Conservation (phyloP, 257 asterid genomes). For the Gentiana straminea region DNA sequence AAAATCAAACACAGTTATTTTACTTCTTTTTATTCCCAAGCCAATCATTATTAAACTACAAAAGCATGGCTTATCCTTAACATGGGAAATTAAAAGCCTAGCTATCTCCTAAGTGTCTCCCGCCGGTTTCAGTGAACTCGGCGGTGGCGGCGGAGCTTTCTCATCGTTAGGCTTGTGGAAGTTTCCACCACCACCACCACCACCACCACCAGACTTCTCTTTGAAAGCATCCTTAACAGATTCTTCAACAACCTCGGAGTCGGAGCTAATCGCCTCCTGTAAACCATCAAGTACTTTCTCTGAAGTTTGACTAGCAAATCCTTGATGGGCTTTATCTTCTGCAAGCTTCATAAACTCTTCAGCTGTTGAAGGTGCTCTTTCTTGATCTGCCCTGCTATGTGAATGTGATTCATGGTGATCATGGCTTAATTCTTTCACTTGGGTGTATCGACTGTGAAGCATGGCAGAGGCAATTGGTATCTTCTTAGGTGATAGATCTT, state of each 20-base stretch:
- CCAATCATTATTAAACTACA: no score
- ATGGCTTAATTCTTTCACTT: not conserved
- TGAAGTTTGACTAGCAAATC: not conserved
- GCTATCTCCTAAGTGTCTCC: no score
- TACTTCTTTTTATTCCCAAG: no score
- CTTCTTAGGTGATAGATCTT: no score
- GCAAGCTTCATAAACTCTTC: conserved; percentile 2
- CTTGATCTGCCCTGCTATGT: not conserved
- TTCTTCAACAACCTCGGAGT: not conserved
- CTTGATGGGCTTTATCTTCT: not conserved
- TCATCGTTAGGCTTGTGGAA: not conserved
- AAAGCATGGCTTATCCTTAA: no score
- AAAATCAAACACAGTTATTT: no score
- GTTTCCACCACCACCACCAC: not conserved
- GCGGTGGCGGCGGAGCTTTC: not conserved
- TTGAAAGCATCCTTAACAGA: not conserved
- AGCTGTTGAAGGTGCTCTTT: conserved; percentile 4
- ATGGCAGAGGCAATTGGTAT: no score
- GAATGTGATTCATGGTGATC: not conserved
- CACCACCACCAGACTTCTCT: not conserved
- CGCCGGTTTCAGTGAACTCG: not conserved
- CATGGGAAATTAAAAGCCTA: no score
- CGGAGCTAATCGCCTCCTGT: not conserved
- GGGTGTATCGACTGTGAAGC: not conserved
- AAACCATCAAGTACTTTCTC: not conserved